These are phyloP conservation scores for Stromatinia cepivora DNA, from an alignment of 2,329 filamentous ascomycete species.

Conservation along the genomic window DNA sequence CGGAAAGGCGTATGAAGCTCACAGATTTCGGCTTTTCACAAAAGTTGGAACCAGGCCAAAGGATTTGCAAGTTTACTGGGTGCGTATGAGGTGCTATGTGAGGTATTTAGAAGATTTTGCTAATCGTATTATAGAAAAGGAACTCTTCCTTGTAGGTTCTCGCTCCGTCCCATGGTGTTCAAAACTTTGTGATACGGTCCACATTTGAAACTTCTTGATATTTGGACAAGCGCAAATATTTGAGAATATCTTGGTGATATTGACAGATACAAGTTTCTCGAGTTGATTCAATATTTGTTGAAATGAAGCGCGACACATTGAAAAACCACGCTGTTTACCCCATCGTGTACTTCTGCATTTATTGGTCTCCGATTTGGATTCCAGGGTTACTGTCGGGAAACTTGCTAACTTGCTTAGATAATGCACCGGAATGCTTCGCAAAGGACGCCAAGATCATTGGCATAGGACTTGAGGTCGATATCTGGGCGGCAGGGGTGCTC, in stretches of 20 bases:
- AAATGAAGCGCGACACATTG: neutral
- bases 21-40: neutral
- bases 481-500: neutral
- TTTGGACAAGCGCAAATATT: neutral
- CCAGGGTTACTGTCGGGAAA: neutral
- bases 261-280: neutral
- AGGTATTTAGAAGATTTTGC: neutral
- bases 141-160: neutral
- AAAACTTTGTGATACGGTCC: neutral
- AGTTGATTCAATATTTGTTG: neutral
- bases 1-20: neutral
- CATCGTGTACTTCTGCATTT: neutral
- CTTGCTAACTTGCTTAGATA: neutral
- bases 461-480: neutral
- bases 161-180: no score
- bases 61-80: accelerated
- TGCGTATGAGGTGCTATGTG: neutral
- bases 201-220: neutral
- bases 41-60: neutral
- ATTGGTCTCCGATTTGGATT: neutral
- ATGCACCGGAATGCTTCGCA: neutral
- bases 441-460: no score
- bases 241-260: neutral
- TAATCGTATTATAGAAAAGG: neutral
- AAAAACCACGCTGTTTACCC: neutral